Evolutionary conservation across 371 early-diverging fungal species (phyloP).

Genomic region (Mucor plumbeus): DNA sequence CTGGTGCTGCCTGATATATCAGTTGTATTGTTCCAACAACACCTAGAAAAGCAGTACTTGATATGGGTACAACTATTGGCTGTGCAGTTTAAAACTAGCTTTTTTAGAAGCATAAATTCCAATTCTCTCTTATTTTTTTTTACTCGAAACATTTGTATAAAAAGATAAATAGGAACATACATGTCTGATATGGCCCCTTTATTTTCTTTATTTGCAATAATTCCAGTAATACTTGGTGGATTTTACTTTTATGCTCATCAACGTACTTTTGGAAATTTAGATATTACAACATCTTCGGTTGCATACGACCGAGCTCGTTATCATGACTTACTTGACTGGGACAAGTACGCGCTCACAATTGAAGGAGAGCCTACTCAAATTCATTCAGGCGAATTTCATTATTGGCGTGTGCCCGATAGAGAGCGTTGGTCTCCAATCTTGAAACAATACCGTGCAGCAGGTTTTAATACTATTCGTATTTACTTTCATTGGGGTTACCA

Average conservation of each 20-base stretch:
- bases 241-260: conserved; percentile 48
- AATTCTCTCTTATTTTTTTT: neutral
- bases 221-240: conserved; percentile 43
- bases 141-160: neutral
- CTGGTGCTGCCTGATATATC: too few relatives aligned
- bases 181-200: conserved; percentile 49
- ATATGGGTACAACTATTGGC: too few relatives aligned
- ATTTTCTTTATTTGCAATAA: conserved; percentile 45
- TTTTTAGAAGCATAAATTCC: neutral
- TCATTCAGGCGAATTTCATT: conserved; percentile 79
- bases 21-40: too few relatives aligned
- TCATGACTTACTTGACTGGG: conserved; percentile 65
- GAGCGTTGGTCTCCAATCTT: conserved; percentile 63
- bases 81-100: too few relatives aligned
- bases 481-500: conserved; percentile 94
- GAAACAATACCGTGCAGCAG: conserved; percentile 72
- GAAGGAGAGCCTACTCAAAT: conserved; percentile 68
- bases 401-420: conserved; percentile 78
- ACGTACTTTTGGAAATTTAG: conserved; percentile 52
- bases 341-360: conserved; percentile 63
- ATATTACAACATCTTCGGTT: conserved; percentile 60
- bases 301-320: conserved; percentile 62
- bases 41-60: too few relatives aligned
- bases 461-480: conserved; percentile 85
- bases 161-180: neutral